These are phyloP conservation scores for Melampsora americana DNA, from an alignment of 1,284 basidiomycete genomes.

Conservation along the genomic window DNA sequence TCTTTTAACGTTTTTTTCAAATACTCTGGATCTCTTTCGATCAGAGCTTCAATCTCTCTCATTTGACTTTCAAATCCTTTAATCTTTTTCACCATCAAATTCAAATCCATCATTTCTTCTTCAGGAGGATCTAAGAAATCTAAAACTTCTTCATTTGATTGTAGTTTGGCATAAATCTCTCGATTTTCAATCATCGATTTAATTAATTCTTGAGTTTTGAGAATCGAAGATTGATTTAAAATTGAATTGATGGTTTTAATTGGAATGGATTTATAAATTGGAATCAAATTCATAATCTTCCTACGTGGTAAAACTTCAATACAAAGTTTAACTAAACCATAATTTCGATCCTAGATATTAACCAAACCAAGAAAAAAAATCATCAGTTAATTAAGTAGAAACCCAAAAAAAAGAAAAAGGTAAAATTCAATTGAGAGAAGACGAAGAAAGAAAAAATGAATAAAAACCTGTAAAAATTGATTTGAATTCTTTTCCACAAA, in stretches of 20 bases:
- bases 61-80: slow-evolving; percentile 10
- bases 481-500: slow-evolving; percentile 7
- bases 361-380: background rate
- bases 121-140: background rate
- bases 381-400: too few relatives aligned
- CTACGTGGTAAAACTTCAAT: slow-evolving; percentile 15
- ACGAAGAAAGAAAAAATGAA: background rate
- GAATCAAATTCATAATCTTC: slow-evolving; percentile 19
- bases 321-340: slow-evolving; percentile 26
- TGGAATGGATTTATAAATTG: slow-evolving; percentile 35
- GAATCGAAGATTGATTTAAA: background rate
- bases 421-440: background rate
- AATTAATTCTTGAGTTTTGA: background rate
- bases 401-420: background rate
- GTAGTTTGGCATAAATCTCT: slow-evolving; percentile 1
- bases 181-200: slow-evolving; percentile 26
- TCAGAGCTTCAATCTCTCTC: slow-evolving; percentile 3
- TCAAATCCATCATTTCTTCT: background rate
- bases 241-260: slow-evolving; percentile 1
- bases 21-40: slow-evolving; percentile 23
- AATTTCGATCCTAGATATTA: slow-evolving; percentile 30
- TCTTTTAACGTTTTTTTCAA: slow-evolving; percentile 14
- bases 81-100: too few relatives aligned
- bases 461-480: slow-evolving; percentile 20
- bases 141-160: background rate